Percentiles rank a stretch among this genome's conserved stretches.
Evolutionary conservation across 225 moss, liverwort and hornwort species (phyloP).

Genomic region (Physcomitrium patens): DNA sequence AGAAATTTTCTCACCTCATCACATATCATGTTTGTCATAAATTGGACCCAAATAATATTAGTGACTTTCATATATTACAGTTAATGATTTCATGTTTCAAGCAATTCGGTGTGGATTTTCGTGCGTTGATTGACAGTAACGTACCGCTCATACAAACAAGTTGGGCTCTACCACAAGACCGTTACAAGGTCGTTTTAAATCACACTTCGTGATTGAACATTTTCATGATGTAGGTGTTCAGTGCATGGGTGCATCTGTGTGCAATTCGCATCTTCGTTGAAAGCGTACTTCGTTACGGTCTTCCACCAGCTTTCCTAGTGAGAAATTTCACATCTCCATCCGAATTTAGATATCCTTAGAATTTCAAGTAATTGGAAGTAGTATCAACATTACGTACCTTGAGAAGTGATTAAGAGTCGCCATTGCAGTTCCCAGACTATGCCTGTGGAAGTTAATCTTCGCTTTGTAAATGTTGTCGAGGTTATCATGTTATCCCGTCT

Average conservation of each 20-base stretch:
- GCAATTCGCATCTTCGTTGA: conserved; percentile 42
- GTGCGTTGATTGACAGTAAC: background rate
- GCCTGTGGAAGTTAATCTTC: too few species aligned
- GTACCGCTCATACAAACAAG: background rate
- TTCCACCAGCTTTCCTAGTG: conserved; percentile 46
- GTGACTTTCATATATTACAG: background rate
- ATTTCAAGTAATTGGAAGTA: too few species aligned
- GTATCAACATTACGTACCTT: too few species aligned
- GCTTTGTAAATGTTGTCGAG: too few species aligned
- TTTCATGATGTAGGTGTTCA: conserved; percentile 35
- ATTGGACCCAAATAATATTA: background rate
- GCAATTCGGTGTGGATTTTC: background rate
- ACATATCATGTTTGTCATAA: background rate
- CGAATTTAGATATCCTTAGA: too few species aligned
- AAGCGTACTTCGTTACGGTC: conserved; percentile 47
- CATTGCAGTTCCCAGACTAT: too few species aligned
- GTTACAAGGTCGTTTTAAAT: background rate
- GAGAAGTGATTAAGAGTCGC: too few species aligned
- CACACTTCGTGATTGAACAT: background rate
- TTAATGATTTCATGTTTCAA: background rate
- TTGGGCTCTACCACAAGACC: background rate
- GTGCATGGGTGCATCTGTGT: conserved; percentile 42
- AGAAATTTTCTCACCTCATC: background rate
- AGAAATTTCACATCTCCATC: background rate
- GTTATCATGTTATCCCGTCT: too few species aligned